Base-by-base conservation (phyloP, 2,329 filamentous ascomycete species). In the Monosporascus sp. region DNA sequence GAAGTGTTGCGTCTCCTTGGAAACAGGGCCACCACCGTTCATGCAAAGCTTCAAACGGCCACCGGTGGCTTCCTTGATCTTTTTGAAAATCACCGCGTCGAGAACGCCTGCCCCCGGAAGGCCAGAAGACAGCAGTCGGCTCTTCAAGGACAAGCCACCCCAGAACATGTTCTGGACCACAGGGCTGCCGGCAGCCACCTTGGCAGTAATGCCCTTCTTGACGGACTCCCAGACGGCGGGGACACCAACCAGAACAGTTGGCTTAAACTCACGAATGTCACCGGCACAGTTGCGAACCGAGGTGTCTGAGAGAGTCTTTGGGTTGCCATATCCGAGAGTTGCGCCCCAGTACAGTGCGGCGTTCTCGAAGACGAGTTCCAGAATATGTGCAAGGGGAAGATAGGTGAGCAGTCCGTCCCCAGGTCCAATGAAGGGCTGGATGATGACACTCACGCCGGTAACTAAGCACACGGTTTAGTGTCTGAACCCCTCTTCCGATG, bases 331-430 rank as follows among this genome's bases (percentile, higher is more conserved):
- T 44, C 90, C 90, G 86, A 96, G 90, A 51, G 85, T 89, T 52
- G 88, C 83, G 64, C 90, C 90, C 90, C 90, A 95, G 75, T 83
- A 91, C 57, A 96, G 72, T 54, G 84, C 85, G 11, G 88, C 82
- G 65, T 92, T 93, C 73, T 96, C 90, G 66, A 96, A 94, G 60
- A 95, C 88, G 65, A 90, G 93, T 69, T 96, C 90, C 62, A 96
- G 82, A 66, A 96, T 96, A 67, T 96, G 90, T 2, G 90, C 89
- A 51, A 91, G 82, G 5, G 90, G 90, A 2, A 96, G 84, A 69
- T 95, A 96, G 39, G 90, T 88, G 50, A 96, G 78, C 47, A 96
- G 77, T 48, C 83, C 81, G 66, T 96, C 90, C 17, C 87, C 87
- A 25, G 88, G 88, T 25, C 86, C 85, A 57, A 95, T 81, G 68